Base-by-base conservation (phyloP, 2,329 filamentous ascomycete species). In the Calycina herbarum region DNA sequence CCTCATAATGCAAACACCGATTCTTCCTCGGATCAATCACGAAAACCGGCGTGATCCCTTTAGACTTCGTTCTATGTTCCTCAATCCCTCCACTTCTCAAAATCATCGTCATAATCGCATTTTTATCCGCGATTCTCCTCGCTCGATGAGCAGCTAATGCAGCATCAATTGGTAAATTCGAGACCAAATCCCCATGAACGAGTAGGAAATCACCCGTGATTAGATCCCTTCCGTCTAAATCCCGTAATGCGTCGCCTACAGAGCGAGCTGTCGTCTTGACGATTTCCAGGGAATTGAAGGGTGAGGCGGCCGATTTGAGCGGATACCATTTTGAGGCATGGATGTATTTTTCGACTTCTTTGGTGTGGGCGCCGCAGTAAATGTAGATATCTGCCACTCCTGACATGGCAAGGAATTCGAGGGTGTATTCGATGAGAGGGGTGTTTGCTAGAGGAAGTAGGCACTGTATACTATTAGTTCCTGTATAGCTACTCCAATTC, bases 31-130 rank as follows among this genome's bases (percentile, higher is more conserved):
- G 88, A 73, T 98, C 94, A 67, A 97, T 84, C 24, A 96, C 89
- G 74, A 98, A 99, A 3, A 95, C 85, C 0, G 94, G 93, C 4
- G 88, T 90, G 69, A 91, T 85, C 33, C 87, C 88, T 65, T 90
- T 87, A 1, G 87, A 84, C 77, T 94, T 94, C 33, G 92, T 93
- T 63, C 92, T 84, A 78, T 97, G 93, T 59, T 82, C 82, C 8
- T 78, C 78, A 6, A 84, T 80, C 57, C 92, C 92, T 8, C 89
- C 91, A 76, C 94, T 90, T 57, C 93, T 86, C 66, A 98, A 80
- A 13, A 99, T 86, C 84, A 97, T 91, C 2, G 95, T 99, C 95
- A 99, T 98, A 78, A 97, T 97, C 45, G 94, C 93, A 76, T 96
- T 94, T 74, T 95, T 94, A 80, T 96, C 93, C 63, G 89, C 88